These are phyloP conservation scores for Punctularia strigosozonata DNA, from an alignment of 768 basidiomycete species.

Conservation along the genomic window DNA sequence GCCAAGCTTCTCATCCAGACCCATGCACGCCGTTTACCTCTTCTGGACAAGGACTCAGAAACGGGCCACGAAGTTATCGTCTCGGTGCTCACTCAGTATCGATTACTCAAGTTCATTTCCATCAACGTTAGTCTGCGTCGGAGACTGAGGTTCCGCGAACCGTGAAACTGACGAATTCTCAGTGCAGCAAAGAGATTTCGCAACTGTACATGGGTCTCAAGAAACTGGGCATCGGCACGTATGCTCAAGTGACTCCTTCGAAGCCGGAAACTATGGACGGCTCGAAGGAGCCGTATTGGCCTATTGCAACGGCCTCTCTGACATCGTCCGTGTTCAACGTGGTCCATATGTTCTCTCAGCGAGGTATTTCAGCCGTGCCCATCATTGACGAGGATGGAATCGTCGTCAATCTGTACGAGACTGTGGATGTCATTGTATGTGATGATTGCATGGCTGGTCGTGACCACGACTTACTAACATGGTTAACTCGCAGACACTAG, in stretches of 20 bases:
- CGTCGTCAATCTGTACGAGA: conserved; percentile 95
- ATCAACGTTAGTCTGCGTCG: conserved; percentile 64
- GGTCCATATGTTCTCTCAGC: conserved; percentile 96
- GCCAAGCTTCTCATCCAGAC: conserved; percentile 86
- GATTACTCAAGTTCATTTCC: conserved; percentile 95
- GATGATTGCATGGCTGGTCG: conserved; percentile 4
- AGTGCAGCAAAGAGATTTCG: conserved; percentile 83
- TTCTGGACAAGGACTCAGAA: conserved; percentile 87
- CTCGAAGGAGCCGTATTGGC: conserved; percentile 71
- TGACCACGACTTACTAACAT: background rate
- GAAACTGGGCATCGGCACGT: conserved; percentile 88
- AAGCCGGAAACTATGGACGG: conserved; percentile 34
- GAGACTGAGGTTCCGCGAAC: background rate
- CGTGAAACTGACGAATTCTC: conserved; percentile 3
- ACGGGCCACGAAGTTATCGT: conserved; percentile 95
- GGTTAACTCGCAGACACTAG: conserved; percentile 60
- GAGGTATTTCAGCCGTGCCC: conserved; percentile 92
- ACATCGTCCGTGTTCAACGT: conserved; percentile 93
- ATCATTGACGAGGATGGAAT: conserved; percentile 89
- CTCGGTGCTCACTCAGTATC: conserved; percentile 92
- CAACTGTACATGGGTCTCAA: conserved; percentile 72
- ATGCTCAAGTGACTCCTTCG: conserved; percentile 45
- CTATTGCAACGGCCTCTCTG: conserved; percentile 85
- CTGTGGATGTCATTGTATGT: conserved; percentile 95
- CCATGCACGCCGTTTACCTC: conserved; percentile 86